Conservation (phyloP, 129 eudicot genomes). For the Tagetes erecta region DNA sequence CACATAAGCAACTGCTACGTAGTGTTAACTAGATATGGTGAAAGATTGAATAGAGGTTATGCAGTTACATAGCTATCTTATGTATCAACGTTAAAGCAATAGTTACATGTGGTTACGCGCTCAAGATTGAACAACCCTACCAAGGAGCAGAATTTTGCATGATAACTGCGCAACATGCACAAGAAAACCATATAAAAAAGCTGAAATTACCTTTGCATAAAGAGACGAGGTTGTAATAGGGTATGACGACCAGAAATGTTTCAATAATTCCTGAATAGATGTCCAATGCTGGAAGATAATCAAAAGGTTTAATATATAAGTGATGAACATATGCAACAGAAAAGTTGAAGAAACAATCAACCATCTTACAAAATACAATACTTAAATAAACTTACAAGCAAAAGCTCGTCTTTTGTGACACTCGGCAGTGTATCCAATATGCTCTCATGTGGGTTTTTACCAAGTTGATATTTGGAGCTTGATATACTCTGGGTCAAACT, state of each 20-base stretch:
- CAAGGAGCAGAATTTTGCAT: neutral
- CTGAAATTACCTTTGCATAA: conserved; percentile 57
- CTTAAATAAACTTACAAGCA: conserved; percentile 56
- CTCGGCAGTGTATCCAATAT: conserved; percentile 82
- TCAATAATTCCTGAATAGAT: conserved; percentile 79
- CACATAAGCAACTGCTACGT: neutral
- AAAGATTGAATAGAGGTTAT: neutral
- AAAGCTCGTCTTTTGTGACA: conserved; percentile 70
- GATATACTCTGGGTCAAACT: conserved; percentile 77
- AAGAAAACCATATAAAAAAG: neutral
- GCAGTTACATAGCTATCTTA: neutral
- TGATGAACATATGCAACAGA: conserved; percentile 15
- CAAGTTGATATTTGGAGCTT: conserved; percentile 73
- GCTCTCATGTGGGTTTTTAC: conserved; percentile 80
- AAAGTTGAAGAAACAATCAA: conserved; percentile 14
- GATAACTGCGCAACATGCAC: neutral
- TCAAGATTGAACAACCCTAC: neutral
- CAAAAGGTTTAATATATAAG: neutral
- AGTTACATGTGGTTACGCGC: neutral
- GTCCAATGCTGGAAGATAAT: conserved; percentile 78
- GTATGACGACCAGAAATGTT: conserved; percentile 98
- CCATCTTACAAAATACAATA: neutral
- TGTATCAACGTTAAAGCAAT: neutral
- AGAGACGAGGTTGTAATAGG: conserved; percentile 84
- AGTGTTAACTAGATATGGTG: neutral